Percentiles rank a stretch among this genome's conserved stretches.
phyloP scores from a whole-genome alignment of 768 basidiomycete genomes.

The Lactarius quietus region DNA sequence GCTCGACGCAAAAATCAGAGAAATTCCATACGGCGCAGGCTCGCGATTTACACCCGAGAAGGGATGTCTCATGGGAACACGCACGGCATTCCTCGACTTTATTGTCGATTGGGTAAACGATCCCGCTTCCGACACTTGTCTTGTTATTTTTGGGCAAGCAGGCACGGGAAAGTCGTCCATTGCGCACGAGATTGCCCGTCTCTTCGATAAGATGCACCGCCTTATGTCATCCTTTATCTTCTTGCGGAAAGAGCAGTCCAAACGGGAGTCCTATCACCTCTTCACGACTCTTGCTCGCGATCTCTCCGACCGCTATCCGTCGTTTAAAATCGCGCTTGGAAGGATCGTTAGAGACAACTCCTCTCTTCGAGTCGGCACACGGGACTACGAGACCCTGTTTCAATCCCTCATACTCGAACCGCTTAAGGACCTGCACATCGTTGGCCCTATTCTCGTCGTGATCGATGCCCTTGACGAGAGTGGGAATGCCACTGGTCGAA shows the following conservation, averaged over 20 bases:
- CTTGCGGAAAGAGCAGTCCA: neutral
- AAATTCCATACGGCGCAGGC: neutral
- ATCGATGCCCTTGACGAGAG: too few relatives aligned
- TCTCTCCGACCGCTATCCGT: too few relatives aligned
- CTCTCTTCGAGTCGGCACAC: too few relatives aligned
- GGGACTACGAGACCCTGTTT: too few relatives aligned
- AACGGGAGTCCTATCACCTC: neutral
- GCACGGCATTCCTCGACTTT: neutral
- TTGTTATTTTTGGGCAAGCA: neutral
- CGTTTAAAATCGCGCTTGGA: too few relatives aligned
- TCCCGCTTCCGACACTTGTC: neutral
- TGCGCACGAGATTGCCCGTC: neutral
- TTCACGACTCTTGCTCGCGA: too few relatives aligned
- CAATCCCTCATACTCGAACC: too few relatives aligned
- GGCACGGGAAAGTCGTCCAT: neutral
- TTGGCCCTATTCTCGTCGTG: too few relatives aligned
- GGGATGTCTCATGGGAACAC: neutral
- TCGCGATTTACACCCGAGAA: neutral
- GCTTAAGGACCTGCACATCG: too few relatives aligned
- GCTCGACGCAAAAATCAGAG: neutral
- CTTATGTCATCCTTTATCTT: neutral
- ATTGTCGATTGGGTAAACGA: neutral
- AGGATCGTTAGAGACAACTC: too few relatives aligned
- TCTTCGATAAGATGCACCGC: neutral
- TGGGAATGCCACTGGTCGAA: too few relatives aligned